phyloP scores from a whole-genome alignment of 768 basidiomycete genomes.

The Sporobolomyces pararoseus region DNA sequence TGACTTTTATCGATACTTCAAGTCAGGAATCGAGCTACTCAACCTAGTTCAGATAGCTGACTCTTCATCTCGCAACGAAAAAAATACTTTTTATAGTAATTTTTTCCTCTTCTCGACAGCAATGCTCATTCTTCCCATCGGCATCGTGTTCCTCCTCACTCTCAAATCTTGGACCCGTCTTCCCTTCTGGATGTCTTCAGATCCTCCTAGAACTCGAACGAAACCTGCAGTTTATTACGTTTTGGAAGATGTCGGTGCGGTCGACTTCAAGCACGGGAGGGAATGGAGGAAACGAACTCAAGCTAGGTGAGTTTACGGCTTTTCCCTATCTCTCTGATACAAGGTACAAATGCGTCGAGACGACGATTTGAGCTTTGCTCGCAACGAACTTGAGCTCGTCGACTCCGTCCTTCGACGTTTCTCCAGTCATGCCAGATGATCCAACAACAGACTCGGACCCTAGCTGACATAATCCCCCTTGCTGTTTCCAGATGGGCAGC shows the following conservation, averaged over 20 bases:
- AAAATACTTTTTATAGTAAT: no score
- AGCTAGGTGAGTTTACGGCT: slow-evolving; percentile 32
- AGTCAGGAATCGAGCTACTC: no score
- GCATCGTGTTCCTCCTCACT: slow-evolving; percentile 39
- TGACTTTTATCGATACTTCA: no score
- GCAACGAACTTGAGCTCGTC: no score
- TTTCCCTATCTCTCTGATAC: background rate
- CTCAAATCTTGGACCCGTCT: slow-evolving; percentile 28
- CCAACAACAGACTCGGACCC: no score
- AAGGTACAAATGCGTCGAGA: background rate
- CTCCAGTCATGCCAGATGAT: no score
- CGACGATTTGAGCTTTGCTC: no score
- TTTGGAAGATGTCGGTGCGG: slow-evolving; percentile 46
- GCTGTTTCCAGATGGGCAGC: slow-evolving; percentile 43
- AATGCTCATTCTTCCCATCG: slow-evolving; percentile 37
- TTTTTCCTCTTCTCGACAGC: slow-evolving; percentile 39
- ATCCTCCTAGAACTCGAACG: slow-evolving; percentile 41
- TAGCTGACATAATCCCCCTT: no score
- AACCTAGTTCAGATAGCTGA: no score
- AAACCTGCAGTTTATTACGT: slow-evolving; percentile 45
- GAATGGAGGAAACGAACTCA: slow-evolving; percentile 38
- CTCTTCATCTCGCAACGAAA: no score
- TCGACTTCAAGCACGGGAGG: slow-evolving; percentile 44
- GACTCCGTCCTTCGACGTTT: no score
- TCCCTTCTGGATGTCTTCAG: slow-evolving; percentile 41